These are phyloP conservation scores for Tritrichomonas foetus DNA, from an alignment of 208 protist genomes.

Conservation along the genomic window DNA sequence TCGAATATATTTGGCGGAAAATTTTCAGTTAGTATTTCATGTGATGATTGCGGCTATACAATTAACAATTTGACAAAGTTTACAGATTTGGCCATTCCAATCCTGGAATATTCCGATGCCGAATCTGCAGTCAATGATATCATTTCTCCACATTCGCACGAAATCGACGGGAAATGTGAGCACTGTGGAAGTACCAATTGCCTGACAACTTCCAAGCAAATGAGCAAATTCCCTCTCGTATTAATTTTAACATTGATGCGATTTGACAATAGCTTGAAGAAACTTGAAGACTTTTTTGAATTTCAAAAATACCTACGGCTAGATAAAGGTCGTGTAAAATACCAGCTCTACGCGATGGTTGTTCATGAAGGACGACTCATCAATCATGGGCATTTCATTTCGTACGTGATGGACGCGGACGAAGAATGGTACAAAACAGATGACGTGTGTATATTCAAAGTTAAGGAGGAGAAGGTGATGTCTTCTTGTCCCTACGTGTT, in stretches of 20 bases:
- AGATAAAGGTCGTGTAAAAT: neutral
- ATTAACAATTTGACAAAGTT: neutral
- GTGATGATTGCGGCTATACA: neutral
- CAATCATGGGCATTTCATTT: neutral
- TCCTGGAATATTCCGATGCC: neutral
- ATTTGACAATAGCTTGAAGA: neutral
- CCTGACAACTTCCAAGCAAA: neutral
- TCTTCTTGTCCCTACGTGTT: neutral
- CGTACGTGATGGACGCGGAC: neutral
- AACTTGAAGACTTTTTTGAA: neutral
- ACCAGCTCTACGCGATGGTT: neutral
- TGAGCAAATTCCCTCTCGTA: neutral
- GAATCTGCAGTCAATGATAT: neutral
- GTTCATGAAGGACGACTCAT: neutral
- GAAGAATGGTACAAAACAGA: neutral
- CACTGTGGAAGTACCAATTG: neutral
- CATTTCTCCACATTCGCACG: neutral
- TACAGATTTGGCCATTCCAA: neutral
- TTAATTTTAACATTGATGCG: conserved; percentile 18
- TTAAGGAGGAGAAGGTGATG: neutral
- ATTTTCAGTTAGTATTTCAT: neutral
- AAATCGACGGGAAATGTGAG: neutral
- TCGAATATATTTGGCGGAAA: neutral
- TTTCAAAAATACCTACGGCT: neutral
- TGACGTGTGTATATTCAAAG: neutral